Evolutionary conservation across 306 rosid species (phyloP).

Genomic region (Trifolium repens): DNA sequence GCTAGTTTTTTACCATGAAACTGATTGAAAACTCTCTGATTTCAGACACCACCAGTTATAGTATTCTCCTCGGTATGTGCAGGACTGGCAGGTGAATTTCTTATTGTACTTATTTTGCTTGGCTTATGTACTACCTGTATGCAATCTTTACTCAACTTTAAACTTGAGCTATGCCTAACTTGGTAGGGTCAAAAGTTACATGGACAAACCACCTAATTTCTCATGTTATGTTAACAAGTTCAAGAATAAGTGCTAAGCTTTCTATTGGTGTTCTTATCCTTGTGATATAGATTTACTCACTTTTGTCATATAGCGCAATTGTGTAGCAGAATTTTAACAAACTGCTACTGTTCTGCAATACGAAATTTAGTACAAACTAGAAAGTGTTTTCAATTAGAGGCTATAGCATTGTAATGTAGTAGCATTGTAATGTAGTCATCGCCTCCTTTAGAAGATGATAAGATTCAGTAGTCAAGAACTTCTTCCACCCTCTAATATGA

Average conservation of each 20-base stretch:
- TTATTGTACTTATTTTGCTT: slow-evolving; percentile 27
- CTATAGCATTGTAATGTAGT: neutral
- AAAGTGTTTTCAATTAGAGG: neutral
- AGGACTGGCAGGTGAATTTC: too few relatives aligned
- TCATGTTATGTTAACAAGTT: neutral
- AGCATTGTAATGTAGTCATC: neutral
- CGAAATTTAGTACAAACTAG: neutral
- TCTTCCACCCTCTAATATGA: slow-evolving; percentile 60
- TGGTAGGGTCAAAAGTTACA: neutral
- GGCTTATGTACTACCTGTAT: neutral
- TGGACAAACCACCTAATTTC: neutral
- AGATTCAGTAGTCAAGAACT: slow-evolving; percentile 49
- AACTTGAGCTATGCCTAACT: slow-evolving; percentile 26
- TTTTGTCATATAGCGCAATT: neutral
- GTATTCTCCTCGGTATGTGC: too few relatives aligned
- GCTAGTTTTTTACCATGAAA: too few relatives aligned
- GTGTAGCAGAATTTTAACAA: neutral
- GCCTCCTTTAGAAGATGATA: slow-evolving; percentile 53
- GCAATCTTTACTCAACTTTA: neutral
- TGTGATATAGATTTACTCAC: neutral
- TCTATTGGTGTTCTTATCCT: neutral
- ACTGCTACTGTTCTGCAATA: neutral
- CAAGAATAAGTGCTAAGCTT: slow-evolving; percentile 1
- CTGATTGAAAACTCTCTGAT: too few relatives aligned
- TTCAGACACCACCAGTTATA: too few relatives aligned